phyloP scores from a whole-genome alignment of 2,329 filamentous ascomycete species.

The Cadophora luteo-olivacea region DNA sequence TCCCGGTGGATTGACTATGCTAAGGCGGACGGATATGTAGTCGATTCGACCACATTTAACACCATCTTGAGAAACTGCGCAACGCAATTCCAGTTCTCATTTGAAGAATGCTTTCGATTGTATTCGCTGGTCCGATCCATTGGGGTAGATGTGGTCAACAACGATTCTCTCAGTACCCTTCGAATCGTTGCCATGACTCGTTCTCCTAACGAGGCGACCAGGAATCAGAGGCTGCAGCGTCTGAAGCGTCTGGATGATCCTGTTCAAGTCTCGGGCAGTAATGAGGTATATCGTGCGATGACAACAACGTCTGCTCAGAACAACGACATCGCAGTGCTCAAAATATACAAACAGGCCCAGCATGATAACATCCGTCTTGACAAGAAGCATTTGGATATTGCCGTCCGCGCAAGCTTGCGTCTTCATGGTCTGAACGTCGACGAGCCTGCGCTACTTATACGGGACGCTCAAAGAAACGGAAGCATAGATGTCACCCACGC shows the following conservation, averaged over 20 bases:
- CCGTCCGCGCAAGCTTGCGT: constrained; percentile 39
- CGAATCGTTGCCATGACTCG: constrained; percentile 5
- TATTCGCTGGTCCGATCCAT: constrained; percentile 30
- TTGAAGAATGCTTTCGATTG: constrained; percentile 34
- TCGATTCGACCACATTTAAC: constrained; percentile 41
- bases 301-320: constrained; percentile 29
- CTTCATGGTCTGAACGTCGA: constrained; percentile 24
- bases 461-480: constrained; percentile 33
- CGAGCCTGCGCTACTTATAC: constrained; percentile 34
- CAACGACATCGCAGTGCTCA: constrained; percentile 32
- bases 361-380: constrained; percentile 26
- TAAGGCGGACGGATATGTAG: constrained; percentile 26
- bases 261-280: constrained; percentile 15
- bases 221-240: not conserved
- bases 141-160: constrained; percentile 5
- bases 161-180: constrained; percentile 5
- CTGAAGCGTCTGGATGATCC: constrained; percentile 10
- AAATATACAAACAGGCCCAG: constrained; percentile 38
- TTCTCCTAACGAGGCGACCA: not conserved
- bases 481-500: constrained; percentile 30
- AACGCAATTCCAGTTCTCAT: constrained; percentile 36
- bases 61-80: constrained; percentile 40
- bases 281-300: constrained; percentile 34
- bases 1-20: constrained; percentile 41
- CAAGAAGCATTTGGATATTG: constrained; percentile 33